These are phyloP conservation scores for Cyclocybe aegerita DNA, from an alignment of 768 basidiomycete genomes.

Conservation along the genomic window DNA sequence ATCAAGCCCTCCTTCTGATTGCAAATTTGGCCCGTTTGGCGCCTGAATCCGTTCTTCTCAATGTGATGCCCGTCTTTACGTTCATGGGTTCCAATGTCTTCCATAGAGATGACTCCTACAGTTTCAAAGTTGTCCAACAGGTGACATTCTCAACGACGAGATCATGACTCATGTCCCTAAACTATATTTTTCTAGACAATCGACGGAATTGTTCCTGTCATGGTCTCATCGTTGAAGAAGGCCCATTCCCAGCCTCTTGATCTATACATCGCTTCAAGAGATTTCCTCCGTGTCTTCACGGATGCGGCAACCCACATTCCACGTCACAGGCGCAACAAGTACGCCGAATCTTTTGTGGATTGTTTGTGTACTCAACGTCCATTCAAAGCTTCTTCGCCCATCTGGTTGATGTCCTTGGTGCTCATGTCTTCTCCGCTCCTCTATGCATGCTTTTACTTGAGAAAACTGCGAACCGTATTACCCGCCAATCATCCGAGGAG, in stretches of 20 bases:
- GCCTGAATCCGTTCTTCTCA: slow-evolving; percentile 89
- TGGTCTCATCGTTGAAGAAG: slow-evolving; percentile 76
- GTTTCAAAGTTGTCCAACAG: slow-evolving; percentile 93
- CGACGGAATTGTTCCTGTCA: slow-evolving; percentile 90
- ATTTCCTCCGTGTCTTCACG: slow-evolving; percentile 89
- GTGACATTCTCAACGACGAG: slow-evolving; percentile 34
- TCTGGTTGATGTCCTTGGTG: slow-evolving; percentile 79
- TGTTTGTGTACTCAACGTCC: not conserved
- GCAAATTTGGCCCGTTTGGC: slow-evolving; percentile 80
- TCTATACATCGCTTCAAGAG: slow-evolving; percentile 67
- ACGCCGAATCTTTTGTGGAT: slow-evolving; percentile 17
- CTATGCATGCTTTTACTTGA: slow-evolving; percentile 85
- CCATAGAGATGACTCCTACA: slow-evolving; percentile 94
- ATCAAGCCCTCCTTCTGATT: slow-evolving; percentile 88
- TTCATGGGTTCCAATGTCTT: slow-evolving; percentile 99
- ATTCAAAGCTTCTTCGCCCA: slow-evolving; percentile 80
- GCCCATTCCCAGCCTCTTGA: slow-evolving; percentile 53
- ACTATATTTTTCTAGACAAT: slow-evolving; percentile 61
- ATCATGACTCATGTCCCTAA: slow-evolving; percentile 4
- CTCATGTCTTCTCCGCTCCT: slow-evolving; percentile 77
- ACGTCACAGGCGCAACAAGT: slow-evolving; percentile 89
- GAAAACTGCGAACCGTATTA: slow-evolving; percentile 67
- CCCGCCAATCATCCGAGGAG: slow-evolving; percentile 62
- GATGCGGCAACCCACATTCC: slow-evolving; percentile 93
- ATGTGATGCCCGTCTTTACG: slow-evolving; percentile 98